A percentile compares a stretch with the other conserved stretches of the same genome.
Evolutionary conservation across 2,329 filamentous ascomycete genomes (phyloP).

Genomic region (Phaeoacremonium minimum): DNA sequence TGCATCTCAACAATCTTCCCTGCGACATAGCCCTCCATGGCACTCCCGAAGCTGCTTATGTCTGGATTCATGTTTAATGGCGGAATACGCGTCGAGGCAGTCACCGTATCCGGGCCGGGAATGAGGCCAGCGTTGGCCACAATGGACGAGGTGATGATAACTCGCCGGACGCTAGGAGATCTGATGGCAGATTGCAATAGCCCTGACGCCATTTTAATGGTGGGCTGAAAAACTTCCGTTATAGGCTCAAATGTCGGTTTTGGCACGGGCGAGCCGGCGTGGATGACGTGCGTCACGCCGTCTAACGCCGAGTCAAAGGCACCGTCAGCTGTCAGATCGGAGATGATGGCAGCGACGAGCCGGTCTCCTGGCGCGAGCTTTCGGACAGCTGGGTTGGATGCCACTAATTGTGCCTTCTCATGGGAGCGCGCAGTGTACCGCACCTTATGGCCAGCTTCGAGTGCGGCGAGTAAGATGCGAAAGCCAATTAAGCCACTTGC

Average conservation of each 20-base stretch:
- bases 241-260: constrained; percentile 8
- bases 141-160: constrained; percentile 20
- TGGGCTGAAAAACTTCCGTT: constrained; percentile 16
- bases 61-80: constrained; percentile 11
- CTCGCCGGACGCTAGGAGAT: constrained; percentile 12
- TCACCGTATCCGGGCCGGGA: constrained; percentile 6
- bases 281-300: constrained; percentile 18
- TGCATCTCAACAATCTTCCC: constrained; percentile 16
- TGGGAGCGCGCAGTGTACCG: constrained; percentile 17
- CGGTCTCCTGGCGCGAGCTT: constrained; percentile 9
- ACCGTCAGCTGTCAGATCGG: constrained; percentile 15
- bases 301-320: constrained; percentile 16
- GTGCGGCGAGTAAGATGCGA: constrained; percentile 16
- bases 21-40: constrained; percentile 13
- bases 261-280: constrained; percentile 17
- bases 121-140: constrained; percentile 12
- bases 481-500: constrained; percentile 21
- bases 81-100: constrained; percentile 13
- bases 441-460: constrained; percentile 17
- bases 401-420: constrained; percentile 15
- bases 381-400: constrained; percentile 16
- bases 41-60: constrained; percentile 9
- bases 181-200: constrained; percentile 16
- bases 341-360: constrained; percentile 15
- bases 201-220: constrained; percentile 9